Evolutionary conservation across 2,329 filamentous ascomycete genomes (phyloP), one percentile per base, ranked within the genome.

Genomic region (Xylaria sp.): DNA sequence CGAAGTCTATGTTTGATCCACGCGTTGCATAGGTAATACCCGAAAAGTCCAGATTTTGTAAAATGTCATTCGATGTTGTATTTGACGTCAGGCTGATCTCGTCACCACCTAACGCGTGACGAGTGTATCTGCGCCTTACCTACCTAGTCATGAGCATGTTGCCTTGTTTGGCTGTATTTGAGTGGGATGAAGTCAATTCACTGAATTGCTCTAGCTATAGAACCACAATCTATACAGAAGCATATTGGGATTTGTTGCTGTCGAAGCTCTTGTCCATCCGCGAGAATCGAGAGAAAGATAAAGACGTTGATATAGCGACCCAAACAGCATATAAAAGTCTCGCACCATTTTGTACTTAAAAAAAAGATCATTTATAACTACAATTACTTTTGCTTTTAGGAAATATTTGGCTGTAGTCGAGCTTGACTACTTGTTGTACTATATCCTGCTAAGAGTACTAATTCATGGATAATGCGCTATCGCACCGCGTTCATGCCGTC

Each of bases 11-110:
- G 64, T 62, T 43, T 10, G 31, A 60, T 33, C 49, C 13, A 41
- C 36, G 25, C 25, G 31, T 67, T 62, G 62, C 68, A 66, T 59
- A 67, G 65, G 65, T 64, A 61, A 62, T 68, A 67, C 60, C 65
- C 51, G 62, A 49, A 54, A 18, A 55, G 20, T 56, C 8, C 7
- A 56, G 58, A 18, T 31, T 58, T 58, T 28, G 36, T 9, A 33
- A 33, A 31, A 57, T 31, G 51, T 62, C 5, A 18, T 20, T 58
- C 20, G 8, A 43, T 46, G 5, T 31, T 58, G 12, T 46, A 58
- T 28, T n/a, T 1, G 8, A 18, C 2, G 28, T 3, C 15, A 0
- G 2, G 7, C 18, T 54, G 7, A 15, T 10, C n/a, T 23, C 15
- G 15, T 43, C 10, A 13, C 41, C 12, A 43, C 41, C 41, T 18